Conservation (phyloP, 2,329 filamentous ascomycete genomes). For the Aureobasidium sp. region DNA sequence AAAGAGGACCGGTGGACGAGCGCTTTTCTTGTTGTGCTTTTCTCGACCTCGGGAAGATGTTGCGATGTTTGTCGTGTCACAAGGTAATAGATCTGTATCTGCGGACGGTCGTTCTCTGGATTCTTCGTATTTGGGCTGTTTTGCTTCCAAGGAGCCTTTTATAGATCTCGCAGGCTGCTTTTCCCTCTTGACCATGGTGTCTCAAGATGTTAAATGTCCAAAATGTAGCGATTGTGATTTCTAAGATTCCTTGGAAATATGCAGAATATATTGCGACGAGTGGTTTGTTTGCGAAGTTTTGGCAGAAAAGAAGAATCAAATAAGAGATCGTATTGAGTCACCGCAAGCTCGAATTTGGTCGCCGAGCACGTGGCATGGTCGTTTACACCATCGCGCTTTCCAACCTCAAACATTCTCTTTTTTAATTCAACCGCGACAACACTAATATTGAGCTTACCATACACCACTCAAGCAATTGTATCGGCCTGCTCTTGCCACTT, state of each 20-base stretch:
- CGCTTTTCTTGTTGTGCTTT: conserved; percentile 2
- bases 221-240: too few relatives aligned
- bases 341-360: background rate
- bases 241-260: too few relatives aligned
- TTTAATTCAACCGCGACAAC: background rate
- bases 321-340: background rate
- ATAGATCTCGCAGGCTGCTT: background rate
- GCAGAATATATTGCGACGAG: too few relatives aligned
- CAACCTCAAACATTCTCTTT: background rate
- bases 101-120: background rate
- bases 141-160: too few relatives aligned
- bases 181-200: background rate
- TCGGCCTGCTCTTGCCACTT: too few relatives aligned
- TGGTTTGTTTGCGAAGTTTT: background rate
- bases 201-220: too few relatives aligned
- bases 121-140: background rate
- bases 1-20: conserved; percentile 27
- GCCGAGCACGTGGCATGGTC: background rate
- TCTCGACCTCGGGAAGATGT: background rate
- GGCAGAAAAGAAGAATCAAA: background rate
- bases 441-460: too few relatives aligned
- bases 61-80: background rate
- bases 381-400: background rate
- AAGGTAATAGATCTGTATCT: too few relatives aligned
- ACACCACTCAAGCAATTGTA: too few relatives aligned